Base-by-base conservation (phyloP, 805 yeast genomes). In the Wickerhamomyces kurtzmanii region DNA sequence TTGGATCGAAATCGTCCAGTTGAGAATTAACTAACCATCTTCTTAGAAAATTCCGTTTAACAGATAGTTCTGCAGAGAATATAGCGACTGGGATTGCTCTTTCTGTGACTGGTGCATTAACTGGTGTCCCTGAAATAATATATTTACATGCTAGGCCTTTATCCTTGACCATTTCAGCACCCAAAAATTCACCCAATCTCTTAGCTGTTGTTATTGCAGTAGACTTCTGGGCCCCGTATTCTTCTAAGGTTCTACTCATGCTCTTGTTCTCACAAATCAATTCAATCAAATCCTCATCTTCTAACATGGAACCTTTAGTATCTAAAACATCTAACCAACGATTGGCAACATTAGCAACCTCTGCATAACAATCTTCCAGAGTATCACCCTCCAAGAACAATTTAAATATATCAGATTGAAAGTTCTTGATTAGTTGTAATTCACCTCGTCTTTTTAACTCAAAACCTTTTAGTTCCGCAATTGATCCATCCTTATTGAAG, bases 401-500 rank as follows among this genome's bases (percentile, higher is more conserved):
- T 42, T 84, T 84, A 60, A 93, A 91, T 25, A 93, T 76, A 55
- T 91, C 96, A 16, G 93, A 75, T 53, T 91, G 99, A 55, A 91
- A 91, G 43, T 87, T 86, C 48, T 91, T 93, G 51, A 91, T 85
- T 32, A 91, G 59, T 42, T 86, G 89, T 36, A 91, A 62, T 51
- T 91, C 99, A 44, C 99, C 99, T 54, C 99, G 74, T 57, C 99
- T 71, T 48, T 91, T 91, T 53, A 91, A 62, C 55, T 91, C 99
- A 47, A 91, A 91, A 6, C 99, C 99, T 52, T 91, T 91, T 44
- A 91, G 62, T 54, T 91, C 99, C 0, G 97, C 98, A 21, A 91
- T 51, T 0, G 94, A 63, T 1, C 97, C 97, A 52, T 93, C 96
- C 31, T 80, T 74, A 49, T 91, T 91, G 58, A 91, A 91, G 5